phyloP scores from a whole-genome alignment of 1,139 yeast genomes.

The Pichia sp. region DNA sequence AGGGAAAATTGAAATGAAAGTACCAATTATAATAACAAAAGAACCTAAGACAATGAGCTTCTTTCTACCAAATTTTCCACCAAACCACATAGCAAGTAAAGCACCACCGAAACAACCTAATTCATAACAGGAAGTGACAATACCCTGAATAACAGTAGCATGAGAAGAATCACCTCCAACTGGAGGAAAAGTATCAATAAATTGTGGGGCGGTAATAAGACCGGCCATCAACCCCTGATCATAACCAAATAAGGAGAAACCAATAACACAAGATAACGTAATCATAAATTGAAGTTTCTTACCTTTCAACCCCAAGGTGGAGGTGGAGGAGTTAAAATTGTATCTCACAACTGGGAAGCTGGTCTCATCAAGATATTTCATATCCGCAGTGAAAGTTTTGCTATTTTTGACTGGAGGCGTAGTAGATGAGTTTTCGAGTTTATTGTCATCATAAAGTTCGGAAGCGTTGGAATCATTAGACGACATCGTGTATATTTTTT shows the following conservation, averaged over 20 bases:
- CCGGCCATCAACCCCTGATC: constrained; percentile 81
- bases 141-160: constrained; percentile 50
- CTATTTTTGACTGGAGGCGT: neutral
- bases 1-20: constrained; percentile 55
- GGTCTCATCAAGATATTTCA: constrained; percentile 3
- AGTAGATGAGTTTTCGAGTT: constrained; percentile 3
- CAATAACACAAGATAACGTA: constrained; percentile 52
- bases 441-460: constrained; percentile 9
- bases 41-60: constrained; percentile 54
- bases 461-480: neutral
- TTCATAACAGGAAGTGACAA: constrained; percentile 65
- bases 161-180: constrained; percentile 31
- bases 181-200: constrained; percentile 51
- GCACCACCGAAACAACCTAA: constrained; percentile 77
- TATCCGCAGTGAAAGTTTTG: too few species aligned
- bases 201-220: constrained; percentile 53
- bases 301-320: constrained; percentile 43
- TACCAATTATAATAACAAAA: constrained; percentile 52
- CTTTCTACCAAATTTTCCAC: constrained; percentile 62
- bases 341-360: constrained; percentile 3
- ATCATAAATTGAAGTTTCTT: constrained; percentile 33
- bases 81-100: constrained; percentile 47
- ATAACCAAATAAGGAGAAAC: constrained; percentile 68
- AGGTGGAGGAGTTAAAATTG: neutral
- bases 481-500: constrained; percentile 1